Conservation (phyloP, 2,329 filamentous ascomycete genomes). For the Botrytis paeoniae region DNA sequence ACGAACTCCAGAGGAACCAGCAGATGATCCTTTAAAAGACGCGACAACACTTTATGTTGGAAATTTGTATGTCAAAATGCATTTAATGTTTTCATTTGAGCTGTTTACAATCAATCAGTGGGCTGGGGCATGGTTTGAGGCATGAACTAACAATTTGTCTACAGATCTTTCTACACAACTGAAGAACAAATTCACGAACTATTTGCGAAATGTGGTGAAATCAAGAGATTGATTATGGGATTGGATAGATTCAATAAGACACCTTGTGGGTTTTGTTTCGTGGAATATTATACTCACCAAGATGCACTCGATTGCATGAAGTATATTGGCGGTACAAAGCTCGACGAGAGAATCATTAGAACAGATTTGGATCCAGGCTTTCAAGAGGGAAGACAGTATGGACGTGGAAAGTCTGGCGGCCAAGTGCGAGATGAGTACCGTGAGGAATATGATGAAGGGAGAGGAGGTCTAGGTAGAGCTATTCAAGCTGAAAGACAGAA, state of each 20-base stretch:
- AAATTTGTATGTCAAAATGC: conserved; percentile 66
- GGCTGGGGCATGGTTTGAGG: conserved; percentile 1
- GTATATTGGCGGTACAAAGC: conserved; percentile 95
- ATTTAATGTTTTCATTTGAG: neutral
- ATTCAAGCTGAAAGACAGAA: conserved; percentile 61
- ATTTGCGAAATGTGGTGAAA: conserved; percentile 94
- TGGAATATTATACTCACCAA: conserved; percentile 97
- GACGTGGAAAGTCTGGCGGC: conserved; percentile 89
- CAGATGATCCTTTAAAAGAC: conserved; percentile 75
- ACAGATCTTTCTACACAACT: conserved; percentile 92
- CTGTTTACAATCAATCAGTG: neutral
- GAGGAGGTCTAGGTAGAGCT: conserved; percentile 83
- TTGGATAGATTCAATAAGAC: conserved; percentile 97
- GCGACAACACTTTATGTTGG: conserved; percentile 97
- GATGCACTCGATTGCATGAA: conserved; percentile 98
- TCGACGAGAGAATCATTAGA: conserved; percentile 94
- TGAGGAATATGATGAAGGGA: conserved; percentile 92
- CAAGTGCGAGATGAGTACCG: conserved; percentile 98
- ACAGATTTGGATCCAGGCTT: conserved; percentile 96
- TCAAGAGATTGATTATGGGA: conserved; percentile 97
- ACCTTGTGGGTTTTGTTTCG: conserved; percentile 98
- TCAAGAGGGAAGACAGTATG: conserved; percentile 92
- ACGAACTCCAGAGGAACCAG: conserved; percentile 50
- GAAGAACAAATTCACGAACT: conserved; percentile 98
- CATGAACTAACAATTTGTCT: neutral